phyloP scores from a whole-genome alignment of 2,329 filamentous ascomycete genomes.

The Alternaria sp. region DNA sequence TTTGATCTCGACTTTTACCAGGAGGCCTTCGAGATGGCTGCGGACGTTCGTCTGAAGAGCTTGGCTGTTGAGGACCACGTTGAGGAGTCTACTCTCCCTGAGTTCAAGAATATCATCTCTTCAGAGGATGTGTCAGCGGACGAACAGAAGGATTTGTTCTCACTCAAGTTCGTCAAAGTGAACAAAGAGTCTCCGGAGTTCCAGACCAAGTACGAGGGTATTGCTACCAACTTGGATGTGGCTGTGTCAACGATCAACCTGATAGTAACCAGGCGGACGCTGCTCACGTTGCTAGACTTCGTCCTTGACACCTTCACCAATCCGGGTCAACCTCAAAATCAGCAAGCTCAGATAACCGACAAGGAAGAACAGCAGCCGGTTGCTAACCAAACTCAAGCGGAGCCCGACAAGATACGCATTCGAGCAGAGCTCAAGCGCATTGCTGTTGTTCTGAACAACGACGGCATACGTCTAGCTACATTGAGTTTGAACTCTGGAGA shows the following conservation, averaged over 20 bases:
- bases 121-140: constrained; percentile 77
- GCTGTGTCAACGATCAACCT: constrained; percentile 95
- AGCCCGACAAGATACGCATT: constrained; percentile 84
- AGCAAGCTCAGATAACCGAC: constrained; percentile 40
- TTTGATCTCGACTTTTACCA: constrained; percentile 90
- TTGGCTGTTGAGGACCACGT: constrained; percentile 95
- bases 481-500: constrained; percentile 92
- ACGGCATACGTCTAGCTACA: constrained; percentile 92
- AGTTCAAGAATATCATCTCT: constrained; percentile 98
- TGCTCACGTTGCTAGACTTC: constrained; percentile 93
- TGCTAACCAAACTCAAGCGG: constrained; percentile 50
- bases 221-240: constrained; percentile 91
- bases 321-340: constrained; percentile 59
- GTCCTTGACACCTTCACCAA: constrained; percentile 89
- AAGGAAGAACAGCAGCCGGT: constrained; percentile 46
- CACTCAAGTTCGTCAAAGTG: constrained; percentile 87
- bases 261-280: constrained; percentile 89
- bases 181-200: constrained; percentile 94
- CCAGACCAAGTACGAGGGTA: constrained; percentile 86
- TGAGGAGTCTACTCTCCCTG: constrained; percentile 80
- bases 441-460: constrained; percentile 93
- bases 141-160: constrained; percentile 81
- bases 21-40: constrained; percentile 89
- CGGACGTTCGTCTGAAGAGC: constrained; percentile 86
- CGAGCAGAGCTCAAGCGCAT: constrained; percentile 95